phyloP scores from a whole-genome alignment of 2,329 filamentous ascomycete species.

The Sarocladium oryzae region DNA sequence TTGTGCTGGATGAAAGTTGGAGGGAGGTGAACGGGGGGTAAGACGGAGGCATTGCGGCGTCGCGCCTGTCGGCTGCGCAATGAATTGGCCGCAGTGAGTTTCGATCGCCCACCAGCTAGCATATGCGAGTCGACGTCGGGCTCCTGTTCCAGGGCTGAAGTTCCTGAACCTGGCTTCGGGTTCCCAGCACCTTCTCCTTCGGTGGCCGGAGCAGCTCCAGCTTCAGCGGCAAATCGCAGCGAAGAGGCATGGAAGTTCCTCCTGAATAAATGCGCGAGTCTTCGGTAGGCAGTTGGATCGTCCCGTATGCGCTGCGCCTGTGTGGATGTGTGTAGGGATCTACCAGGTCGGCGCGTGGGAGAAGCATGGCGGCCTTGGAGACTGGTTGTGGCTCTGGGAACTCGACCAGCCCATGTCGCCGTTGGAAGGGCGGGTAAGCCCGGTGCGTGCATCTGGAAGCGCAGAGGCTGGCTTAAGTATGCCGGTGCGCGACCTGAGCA shows the following conservation, averaged over 20 bases:
- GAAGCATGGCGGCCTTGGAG: neutral
- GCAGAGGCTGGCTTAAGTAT: neutral
- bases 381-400: slow-evolving; percentile 6
- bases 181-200: neutral
- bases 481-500: neutral
- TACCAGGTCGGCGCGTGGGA: neutral
- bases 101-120: neutral
- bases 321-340: neutral
- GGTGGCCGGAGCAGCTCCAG: neutral
- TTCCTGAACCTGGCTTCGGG: neutral
- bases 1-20: neutral
- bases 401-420: slow-evolving; percentile 11
- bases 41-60: slow-evolving; percentile 6
- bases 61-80: slow-evolving; percentile 7
- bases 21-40: slow-evolving; percentile 4
- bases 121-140: neutral
- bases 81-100: neutral
- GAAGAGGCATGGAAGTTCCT: slow-evolving; percentile 1
- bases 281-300: neutral
- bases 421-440: slow-evolving; percentile 10
- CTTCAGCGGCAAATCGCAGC: neutral
- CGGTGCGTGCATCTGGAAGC: slow-evolving; percentile 11
- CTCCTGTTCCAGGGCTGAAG: neutral
- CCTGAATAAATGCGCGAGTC: neutral
- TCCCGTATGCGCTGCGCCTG: neutral